Evolutionary conservation across 345 rosid species (phyloP).

Genomic region (Trapa incisa): DNA sequence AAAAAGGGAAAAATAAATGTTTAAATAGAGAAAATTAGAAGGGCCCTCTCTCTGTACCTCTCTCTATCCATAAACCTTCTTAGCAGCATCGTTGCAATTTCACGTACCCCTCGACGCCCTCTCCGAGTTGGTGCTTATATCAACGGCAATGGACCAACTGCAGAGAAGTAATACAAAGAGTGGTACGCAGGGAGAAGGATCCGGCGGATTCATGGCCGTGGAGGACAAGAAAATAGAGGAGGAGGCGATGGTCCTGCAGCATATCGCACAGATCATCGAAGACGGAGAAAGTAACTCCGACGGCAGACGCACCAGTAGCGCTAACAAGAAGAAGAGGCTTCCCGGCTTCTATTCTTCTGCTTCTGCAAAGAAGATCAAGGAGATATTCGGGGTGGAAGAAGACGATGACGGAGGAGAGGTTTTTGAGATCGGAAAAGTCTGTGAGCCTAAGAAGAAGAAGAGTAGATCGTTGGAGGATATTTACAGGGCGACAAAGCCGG

Average conservation of each 20-base stretch:
- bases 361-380: conserved; percentile 20
- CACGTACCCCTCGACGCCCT: not conserved
- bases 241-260: conserved; percentile 11
- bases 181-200: conserved; percentile 6
- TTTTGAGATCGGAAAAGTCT: not conserved
- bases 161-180: not conserved
- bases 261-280: conserved; percentile 13
- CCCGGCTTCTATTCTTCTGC: not conserved
- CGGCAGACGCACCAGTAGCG: not conserved
- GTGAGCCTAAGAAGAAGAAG: not conserved
- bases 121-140: not conserved
- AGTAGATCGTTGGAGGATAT: conserved; percentile 1
- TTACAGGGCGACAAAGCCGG: conserved; percentile 2
- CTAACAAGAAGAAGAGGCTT: conserved; percentile 11
- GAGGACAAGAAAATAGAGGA: conserved; percentile 23
- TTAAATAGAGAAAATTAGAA: too few relatives aligned
- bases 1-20: too few relatives aligned
- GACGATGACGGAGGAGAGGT: not conserved
- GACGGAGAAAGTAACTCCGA: conserved; percentile 21
- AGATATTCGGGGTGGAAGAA: conserved; percentile 24
- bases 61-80: conserved; percentile 11
- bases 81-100: conserved; percentile 17
- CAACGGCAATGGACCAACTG: not conserved
- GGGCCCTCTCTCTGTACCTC: not conserved
- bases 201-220: not conserved